These are phyloP conservation scores for Leptographium radiaticola DNA, from an alignment of 2,329 filamentous ascomycete species.

Conservation along the genomic window DNA sequence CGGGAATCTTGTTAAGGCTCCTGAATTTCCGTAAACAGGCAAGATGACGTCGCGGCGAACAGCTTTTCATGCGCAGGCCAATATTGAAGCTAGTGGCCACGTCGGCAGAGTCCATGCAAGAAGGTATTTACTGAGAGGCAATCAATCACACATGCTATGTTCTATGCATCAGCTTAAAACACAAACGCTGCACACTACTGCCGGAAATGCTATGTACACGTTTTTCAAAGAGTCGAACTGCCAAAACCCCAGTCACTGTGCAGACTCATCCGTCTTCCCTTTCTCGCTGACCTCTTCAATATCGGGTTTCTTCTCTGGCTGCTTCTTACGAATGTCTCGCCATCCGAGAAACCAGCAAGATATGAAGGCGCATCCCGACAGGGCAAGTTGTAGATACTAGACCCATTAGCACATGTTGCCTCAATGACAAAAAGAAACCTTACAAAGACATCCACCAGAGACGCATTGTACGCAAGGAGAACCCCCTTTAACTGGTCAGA, in stretches of 20 bases:
- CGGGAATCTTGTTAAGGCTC: too few species aligned
- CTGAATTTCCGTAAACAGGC: too few species aligned
- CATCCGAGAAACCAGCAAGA: conserved; percentile 7
- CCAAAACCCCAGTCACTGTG: neutral
- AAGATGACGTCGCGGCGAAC: too few species aligned
- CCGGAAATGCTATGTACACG: too few species aligned
- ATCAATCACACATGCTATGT: too few species aligned
- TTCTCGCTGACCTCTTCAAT: neutral
- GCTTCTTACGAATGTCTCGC: conserved; percentile 5
- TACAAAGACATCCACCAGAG: conserved; percentile 5
- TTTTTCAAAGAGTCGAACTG: too few species aligned
- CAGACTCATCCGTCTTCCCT: neutral
- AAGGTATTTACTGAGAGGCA: too few species aligned
- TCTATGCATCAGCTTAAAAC: too few species aligned
- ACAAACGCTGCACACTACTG: too few species aligned
- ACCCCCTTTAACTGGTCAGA: neutral
- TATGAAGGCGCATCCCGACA: neutral
- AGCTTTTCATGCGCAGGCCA: too few species aligned
- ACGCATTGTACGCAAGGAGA: conserved; percentile 6
- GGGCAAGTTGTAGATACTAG: conserved; percentile 8
- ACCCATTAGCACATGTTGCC: neutral
- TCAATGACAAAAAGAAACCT: neutral
- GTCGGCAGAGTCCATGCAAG: too few species aligned
- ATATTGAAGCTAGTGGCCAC: too few species aligned
- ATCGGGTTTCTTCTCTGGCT: neutral